Percentiles rank a stretch among this genome's conserved stretches.
These are phyloP conservation scores for Fraxinus ornus DNA, from an alignment of 305 asterid genomes.

Conservation along the genomic window DNA sequence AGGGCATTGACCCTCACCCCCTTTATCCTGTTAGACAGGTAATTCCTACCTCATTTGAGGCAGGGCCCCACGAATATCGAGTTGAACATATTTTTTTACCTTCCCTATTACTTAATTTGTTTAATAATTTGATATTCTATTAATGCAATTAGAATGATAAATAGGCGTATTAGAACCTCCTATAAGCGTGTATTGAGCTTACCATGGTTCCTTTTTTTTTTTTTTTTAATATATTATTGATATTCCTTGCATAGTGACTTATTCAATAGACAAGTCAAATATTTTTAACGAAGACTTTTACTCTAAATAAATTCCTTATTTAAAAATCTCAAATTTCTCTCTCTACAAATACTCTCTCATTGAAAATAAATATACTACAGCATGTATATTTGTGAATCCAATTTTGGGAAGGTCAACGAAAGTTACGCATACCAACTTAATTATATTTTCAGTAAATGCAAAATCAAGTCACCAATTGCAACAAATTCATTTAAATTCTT, in stretches of 20 bases:
- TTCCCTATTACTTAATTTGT: too few relatives aligned
- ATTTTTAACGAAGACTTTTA: background rate
- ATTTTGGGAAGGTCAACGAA: slow-evolving; percentile 40
- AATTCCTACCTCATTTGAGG: too few relatives aligned
- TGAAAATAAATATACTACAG: background rate
- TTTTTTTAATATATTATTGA: background rate
- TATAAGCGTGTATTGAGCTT: background rate
- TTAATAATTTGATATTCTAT: too few relatives aligned
- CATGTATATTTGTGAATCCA: background rate
- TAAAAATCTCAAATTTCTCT: background rate
- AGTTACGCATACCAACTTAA: slow-evolving; percentile 34
- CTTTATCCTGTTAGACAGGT: too few relatives aligned
- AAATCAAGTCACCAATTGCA: slow-evolving; percentile 13
- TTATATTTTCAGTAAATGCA: slow-evolving; percentile 20
- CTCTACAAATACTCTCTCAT: background rate
- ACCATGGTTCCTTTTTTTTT: too few relatives aligned
- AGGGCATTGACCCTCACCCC: too few relatives aligned
- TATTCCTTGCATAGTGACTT: background rate
- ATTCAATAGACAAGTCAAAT: background rate
- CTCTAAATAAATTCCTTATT: background rate
- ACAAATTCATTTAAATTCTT: background rate
- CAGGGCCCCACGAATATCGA: too few relatives aligned
- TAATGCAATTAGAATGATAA: background rate
- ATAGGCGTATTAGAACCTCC: background rate
- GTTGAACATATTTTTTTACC: too few relatives aligned